Evolutionary conservation across 495 filamentous ascomycete species (phyloP).

Genomic region (Lasiosphaeris hirsuta): DNA sequence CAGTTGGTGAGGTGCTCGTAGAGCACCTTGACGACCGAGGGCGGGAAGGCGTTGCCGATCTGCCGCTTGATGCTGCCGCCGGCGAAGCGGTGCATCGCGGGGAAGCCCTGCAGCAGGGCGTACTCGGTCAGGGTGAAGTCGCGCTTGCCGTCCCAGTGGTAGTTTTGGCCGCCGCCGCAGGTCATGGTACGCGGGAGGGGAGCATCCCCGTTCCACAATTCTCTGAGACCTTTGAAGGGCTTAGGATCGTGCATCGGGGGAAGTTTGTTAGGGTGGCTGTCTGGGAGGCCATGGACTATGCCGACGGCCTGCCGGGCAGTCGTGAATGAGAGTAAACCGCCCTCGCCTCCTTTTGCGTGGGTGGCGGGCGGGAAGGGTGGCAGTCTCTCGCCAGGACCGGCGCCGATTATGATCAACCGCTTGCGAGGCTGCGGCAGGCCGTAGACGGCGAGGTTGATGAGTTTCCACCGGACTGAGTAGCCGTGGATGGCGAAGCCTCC

Average conservation of each 20-base stretch:
- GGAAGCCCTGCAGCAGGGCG: constrained; percentile 75
- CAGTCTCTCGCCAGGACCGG: constrained; percentile 72
- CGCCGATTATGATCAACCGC: constrained; percentile 73
- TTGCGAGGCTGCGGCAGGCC: constrained; percentile 40
- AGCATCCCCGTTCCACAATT: constrained; percentile 32
- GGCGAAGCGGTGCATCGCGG: constrained; percentile 58
- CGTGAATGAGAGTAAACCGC: constrained; percentile 25
- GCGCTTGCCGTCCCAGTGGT: constrained; percentile 68
- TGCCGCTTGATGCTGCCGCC: constrained; percentile 55
- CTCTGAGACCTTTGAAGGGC: constrained; percentile 26
- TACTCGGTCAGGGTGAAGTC: constrained; percentile 69
- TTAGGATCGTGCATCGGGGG: constrained; percentile 29
- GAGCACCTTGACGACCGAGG: constrained; percentile 56
- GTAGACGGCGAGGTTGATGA: constrained; percentile 46
- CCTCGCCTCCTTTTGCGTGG: constrained; percentile 53
- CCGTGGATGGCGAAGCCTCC: constrained; percentile 59
- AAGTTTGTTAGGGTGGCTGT: constrained; percentile 45
- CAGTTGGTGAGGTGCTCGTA: constrained; percentile 56
- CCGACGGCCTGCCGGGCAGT: constrained; percentile 30
- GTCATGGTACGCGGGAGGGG: constrained; percentile 62
- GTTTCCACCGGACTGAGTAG: constrained; percentile 63
- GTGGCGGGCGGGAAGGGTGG: constrained; percentile 67
- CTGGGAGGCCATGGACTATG: constrained; percentile 28
- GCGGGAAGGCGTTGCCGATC: constrained; percentile 87
- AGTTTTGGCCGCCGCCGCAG: constrained; percentile 61